Percentiles rank a stretch among this genome's conserved stretches.
These are phyloP conservation scores for Mycena vulgaris DNA, from an alignment of 768 basidiomycete species.

Conservation along the genomic window DNA sequence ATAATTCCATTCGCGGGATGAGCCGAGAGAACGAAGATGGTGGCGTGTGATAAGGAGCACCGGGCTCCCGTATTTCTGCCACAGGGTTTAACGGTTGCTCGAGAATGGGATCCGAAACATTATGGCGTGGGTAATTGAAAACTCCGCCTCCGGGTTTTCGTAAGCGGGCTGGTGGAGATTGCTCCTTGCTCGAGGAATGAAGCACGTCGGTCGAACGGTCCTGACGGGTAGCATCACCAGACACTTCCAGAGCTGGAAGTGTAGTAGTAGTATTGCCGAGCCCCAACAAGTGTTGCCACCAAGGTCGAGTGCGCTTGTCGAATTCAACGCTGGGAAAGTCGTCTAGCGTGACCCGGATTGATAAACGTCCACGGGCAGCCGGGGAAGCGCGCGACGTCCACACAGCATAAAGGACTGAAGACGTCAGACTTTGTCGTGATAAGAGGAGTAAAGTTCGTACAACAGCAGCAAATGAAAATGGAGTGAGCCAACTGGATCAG, in stretches of 20 bases:
- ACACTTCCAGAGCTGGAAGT: slow-evolving; percentile 19
- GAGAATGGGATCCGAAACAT: slow-evolving; percentile 24
- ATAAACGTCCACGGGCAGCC: slow-evolving; percentile 69
- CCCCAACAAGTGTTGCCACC: slow-evolving; percentile 66
- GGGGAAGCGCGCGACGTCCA: slow-evolving; percentile 68
- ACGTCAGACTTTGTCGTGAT: slow-evolving; percentile 16
- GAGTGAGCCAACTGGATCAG: slow-evolving; percentile 68
- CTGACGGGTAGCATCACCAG: neutral
- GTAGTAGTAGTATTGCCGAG: neutral
- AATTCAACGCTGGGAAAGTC: slow-evolving; percentile 53
- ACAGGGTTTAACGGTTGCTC: slow-evolving; percentile 31
- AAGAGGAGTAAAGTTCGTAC: slow-evolving; percentile 54
- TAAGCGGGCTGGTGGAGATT: neutral
- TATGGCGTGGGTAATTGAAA: slow-evolving; percentile 4
- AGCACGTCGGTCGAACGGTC: neutral
- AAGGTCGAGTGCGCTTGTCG: slow-evolving; percentile 53
- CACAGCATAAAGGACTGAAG: slow-evolving; percentile 67
- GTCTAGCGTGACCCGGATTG: slow-evolving; percentile 63
- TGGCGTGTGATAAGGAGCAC: slow-evolving; percentile 33
- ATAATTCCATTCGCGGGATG: slow-evolving; percentile 67
- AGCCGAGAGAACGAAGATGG: slow-evolving; percentile 56
- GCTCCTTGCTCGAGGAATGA: slow-evolving; percentile 16
- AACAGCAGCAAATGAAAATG: slow-evolving; percentile 72
- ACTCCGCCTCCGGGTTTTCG: slow-evolving; percentile 5
- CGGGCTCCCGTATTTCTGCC: slow-evolving; percentile 9